These are phyloP conservation scores for Spiromastix sp. DNA, from an alignment of 2,329 filamentous ascomycete genomes.

Conservation along the genomic window DNA sequence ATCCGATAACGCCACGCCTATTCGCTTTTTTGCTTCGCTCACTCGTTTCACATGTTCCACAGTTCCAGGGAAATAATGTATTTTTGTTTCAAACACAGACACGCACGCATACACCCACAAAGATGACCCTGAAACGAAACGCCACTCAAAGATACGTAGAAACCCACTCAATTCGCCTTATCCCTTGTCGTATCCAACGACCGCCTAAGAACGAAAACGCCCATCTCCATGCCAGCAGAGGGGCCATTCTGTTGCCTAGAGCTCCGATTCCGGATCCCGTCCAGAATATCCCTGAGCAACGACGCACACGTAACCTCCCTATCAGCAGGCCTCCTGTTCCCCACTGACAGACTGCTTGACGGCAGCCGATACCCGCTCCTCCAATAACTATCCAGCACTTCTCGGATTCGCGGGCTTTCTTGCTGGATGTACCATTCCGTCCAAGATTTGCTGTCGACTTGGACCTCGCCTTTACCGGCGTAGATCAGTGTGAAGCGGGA, in stretches of 20 bases:
- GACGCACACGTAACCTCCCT: conserved; percentile 42
- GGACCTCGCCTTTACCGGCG: conserved; percentile 40
- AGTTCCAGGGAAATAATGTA: too few relatives aligned
- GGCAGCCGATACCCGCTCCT: conserved; percentile 27
- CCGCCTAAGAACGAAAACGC: conserved; percentile 41
- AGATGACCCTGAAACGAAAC: too few relatives aligned
- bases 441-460: conserved; percentile 46
- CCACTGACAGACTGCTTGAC: conserved; percentile 17
- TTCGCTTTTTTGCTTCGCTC: too few relatives aligned
- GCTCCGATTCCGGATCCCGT: conserved; percentile 44
- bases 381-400: conserved; percentile 35
- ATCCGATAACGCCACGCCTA: too few relatives aligned
- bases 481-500: conserved; percentile 38
- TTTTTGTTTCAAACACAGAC: too few relatives aligned
- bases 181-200: too few relatives aligned
- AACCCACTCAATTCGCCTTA: too few relatives aligned
- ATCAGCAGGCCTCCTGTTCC: conserved; percentile 21
- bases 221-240: conserved; percentile 35
- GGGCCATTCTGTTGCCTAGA: conserved; percentile 37
- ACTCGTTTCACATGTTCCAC: too few relatives aligned
- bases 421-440: conserved; percentile 56
- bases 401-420: conserved; percentile 49
- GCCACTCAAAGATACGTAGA: too few relatives aligned
- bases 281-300: conserved; percentile 48
- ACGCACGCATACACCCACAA: too few relatives aligned